Percentiles rank a stretch among this genome's conserved stretches.
Conservation (phyloP, 805 yeast species). For the Ogataea pini region DNA sequence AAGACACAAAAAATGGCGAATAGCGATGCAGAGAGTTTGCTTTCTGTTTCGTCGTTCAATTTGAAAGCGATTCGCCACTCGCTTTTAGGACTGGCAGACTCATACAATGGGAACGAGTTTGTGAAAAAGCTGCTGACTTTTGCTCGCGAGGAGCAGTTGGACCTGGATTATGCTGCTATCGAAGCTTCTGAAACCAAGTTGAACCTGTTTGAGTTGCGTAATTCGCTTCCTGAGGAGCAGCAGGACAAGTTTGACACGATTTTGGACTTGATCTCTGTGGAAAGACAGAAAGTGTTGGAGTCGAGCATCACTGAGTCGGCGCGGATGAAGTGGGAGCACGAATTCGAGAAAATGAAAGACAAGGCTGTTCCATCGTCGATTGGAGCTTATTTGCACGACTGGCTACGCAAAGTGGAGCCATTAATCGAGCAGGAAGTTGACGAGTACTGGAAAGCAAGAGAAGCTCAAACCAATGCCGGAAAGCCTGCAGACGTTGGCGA, state of each 20-base stretch:
- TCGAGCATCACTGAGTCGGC: constrained; percentile 82
- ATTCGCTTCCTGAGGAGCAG: constrained; percentile 48
- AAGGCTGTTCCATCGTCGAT: constrained; percentile 55
- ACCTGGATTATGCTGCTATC: constrained; percentile 21
- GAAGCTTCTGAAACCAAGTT: constrained; percentile 12
- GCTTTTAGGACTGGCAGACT: constrained; percentile 49
- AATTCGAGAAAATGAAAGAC: constrained; percentile 52
- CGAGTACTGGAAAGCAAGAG: constrained; percentile 43
- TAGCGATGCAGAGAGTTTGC: constrained; percentile 34
- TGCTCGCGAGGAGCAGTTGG: constrained; percentile 25
- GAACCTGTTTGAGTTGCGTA: constrained; percentile 70
- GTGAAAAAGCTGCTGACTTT: constrained; percentile 21
- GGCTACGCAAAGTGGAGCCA: constrained; percentile 79
- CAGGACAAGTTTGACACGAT: constrained; percentile 60
- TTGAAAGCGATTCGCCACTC: constrained; percentile 78
- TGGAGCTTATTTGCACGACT: constrained; percentile 76
- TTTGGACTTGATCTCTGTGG: constrained; percentile 68
- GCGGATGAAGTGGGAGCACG: constrained; percentile 83
- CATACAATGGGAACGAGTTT: constrained; percentile 29
- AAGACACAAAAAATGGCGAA: too few species aligned
- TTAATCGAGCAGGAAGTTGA: constrained; percentile 65
- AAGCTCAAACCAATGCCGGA: neutral
- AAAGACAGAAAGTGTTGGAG: constrained; percentile 77
- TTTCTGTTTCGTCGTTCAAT: constrained; percentile 74
- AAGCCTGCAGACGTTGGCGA: neutral